A percentile compares a stretch with the other conserved stretches of the same genome.
Conservation (phyloP, 2,329 filamentous ascomycete genomes). For the Aureobasidium uvarum region DNA sequence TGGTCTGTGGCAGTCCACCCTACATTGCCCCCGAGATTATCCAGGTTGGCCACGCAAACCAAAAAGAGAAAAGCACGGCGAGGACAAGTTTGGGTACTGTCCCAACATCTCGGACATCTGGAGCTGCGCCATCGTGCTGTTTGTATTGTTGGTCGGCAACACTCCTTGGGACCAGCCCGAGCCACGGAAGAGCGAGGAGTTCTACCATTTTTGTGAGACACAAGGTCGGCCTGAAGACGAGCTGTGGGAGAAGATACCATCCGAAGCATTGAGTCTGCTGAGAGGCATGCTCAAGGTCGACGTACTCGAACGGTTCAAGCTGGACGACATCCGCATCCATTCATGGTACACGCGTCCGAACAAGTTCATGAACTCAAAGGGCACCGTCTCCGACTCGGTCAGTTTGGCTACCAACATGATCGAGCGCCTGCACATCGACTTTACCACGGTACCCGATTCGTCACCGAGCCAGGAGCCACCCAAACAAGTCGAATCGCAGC, state of each 20-base stretch:
- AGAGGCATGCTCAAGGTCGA: conserved; percentile 92
- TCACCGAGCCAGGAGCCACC: conserved; percentile 27
- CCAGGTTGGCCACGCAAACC: conserved; percentile 48
- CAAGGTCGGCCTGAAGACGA: conserved; percentile 77
- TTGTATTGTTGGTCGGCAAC: conserved; percentile 91
- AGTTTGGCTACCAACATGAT: conserved; percentile 93
- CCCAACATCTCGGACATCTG: conserved; percentile 88
- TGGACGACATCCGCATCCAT: conserved; percentile 82
- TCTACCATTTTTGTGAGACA: conserved; percentile 76
- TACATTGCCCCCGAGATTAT: conserved; percentile 96
- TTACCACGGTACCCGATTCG: conserved; percentile 63
- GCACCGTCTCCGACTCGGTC: conserved; percentile 73
- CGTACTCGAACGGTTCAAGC: conserved; percentile 70
- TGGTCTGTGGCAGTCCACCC: conserved; percentile 91
- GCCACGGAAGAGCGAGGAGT: conserved; percentile 82
- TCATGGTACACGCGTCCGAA: conserved; percentile 92
- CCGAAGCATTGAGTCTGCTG: conserved; percentile 73
- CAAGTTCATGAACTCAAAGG: conserved; percentile 69
- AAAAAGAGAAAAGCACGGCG: conserved; percentile 43
- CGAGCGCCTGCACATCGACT: conserved; percentile 84
- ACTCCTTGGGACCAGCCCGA: conserved; percentile 93
- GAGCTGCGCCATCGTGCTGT: conserved; percentile 97
- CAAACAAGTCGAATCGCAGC: conserved; percentile 39
- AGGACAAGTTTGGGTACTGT: conserved; percentile 61
- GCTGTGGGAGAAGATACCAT: conserved; percentile 76